These are phyloP conservation scores for Porodaedalea pini DNA, from an alignment of 1,284 basidiomycete species.

Conservation along the genomic window DNA sequence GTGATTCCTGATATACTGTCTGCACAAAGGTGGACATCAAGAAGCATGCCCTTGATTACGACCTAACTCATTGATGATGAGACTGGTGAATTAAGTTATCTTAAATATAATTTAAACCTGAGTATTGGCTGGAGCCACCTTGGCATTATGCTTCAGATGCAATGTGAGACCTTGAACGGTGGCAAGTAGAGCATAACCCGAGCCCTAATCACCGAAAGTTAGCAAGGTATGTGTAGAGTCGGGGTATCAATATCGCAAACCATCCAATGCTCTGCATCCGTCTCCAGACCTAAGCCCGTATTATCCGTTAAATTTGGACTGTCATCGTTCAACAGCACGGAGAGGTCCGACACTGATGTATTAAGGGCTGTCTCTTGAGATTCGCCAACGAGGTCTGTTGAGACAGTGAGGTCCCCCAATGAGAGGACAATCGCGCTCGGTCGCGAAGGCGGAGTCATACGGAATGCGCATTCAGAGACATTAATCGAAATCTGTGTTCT, in stretches of 20 bases:
- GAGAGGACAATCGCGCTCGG: slow-evolving; percentile 65
- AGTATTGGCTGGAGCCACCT: slow-evolving; percentile 33
- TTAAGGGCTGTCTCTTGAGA: slow-evolving; percentile 54
- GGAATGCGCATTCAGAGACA: slow-evolving; percentile 68
- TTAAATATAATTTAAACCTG: slow-evolving; percentile 35
- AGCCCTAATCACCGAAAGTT: slow-evolving; percentile 34
- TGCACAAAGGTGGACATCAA: slow-evolving; percentile 63
- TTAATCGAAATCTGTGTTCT: slow-evolving; percentile 68
- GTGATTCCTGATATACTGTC: slow-evolving; percentile 58
- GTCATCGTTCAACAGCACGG: slow-evolving; percentile 65
- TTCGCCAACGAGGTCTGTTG: slow-evolving; percentile 69
- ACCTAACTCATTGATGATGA: slow-evolving; percentile 36
- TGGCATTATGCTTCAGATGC: slow-evolving; percentile 36
- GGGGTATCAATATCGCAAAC: slow-evolving; percentile 38
- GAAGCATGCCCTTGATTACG: slow-evolving; percentile 41
- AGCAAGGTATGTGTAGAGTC: slow-evolving; percentile 3
- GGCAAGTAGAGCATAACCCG: slow-evolving; percentile 65
- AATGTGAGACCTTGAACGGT: slow-evolving; percentile 52
- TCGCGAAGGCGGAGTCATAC: slow-evolving; percentile 54
- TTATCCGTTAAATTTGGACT: slow-evolving; percentile 25
- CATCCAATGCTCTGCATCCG: slow-evolving; percentile 63
- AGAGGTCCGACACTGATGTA: slow-evolving; percentile 43
- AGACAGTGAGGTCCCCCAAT: slow-evolving; percentile 62
- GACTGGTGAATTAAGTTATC: not conserved
- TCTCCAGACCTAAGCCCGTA: slow-evolving; percentile 19